A percentile compares a stretch with the other conserved stretches of the same genome.
phyloP scores from a whole-genome alignment of 2,329 filamentous ascomycete species.

The Scedosporium dehoogii region DNA sequence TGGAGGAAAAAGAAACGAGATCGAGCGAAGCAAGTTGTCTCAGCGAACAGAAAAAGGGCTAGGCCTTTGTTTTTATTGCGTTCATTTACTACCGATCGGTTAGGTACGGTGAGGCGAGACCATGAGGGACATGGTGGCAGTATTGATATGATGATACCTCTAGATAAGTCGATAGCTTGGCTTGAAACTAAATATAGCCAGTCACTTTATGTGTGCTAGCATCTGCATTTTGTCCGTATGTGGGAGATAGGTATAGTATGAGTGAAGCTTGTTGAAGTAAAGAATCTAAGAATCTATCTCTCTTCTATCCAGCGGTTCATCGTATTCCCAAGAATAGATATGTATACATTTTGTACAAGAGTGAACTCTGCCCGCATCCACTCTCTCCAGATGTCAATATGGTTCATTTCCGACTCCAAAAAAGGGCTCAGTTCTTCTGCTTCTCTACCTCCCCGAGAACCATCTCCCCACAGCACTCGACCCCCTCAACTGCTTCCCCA shows the following conservation, averaged over 20 bases:
- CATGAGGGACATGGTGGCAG: not conserved
- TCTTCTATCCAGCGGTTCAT: too few species aligned
- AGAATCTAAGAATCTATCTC: too few species aligned
- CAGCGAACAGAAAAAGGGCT: too few species aligned
- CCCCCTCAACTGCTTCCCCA: conserved; percentile 5
- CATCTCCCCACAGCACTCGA: conserved; percentile 1
- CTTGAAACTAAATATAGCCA: not conserved
- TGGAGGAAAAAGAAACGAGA: not conserved
- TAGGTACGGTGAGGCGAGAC: not conserved
- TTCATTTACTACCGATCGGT: not conserved
- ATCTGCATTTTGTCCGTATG: not conserved
- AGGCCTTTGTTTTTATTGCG: not conserved
- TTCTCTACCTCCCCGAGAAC: not conserved
- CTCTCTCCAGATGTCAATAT: not conserved
- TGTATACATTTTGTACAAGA: too few species aligned
- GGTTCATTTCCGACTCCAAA: too few species aligned
- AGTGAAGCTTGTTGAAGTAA: not conserved
- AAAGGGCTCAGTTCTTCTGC: not conserved
- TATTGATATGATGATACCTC: conserved; percentile 6
- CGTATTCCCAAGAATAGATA: too few species aligned
- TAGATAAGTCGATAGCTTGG: not conserved
- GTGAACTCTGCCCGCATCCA: not conserved
- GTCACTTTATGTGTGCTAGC: not conserved
- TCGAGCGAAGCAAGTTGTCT: not conserved
- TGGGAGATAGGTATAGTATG: not conserved